A percentile compares a stretch with the other conserved stretches of the same genome.
These are phyloP conservation scores for Entophlyctis helioformis DNA, from an alignment of 192 early-diverging fungal species.

Conservation along the genomic window DNA sequence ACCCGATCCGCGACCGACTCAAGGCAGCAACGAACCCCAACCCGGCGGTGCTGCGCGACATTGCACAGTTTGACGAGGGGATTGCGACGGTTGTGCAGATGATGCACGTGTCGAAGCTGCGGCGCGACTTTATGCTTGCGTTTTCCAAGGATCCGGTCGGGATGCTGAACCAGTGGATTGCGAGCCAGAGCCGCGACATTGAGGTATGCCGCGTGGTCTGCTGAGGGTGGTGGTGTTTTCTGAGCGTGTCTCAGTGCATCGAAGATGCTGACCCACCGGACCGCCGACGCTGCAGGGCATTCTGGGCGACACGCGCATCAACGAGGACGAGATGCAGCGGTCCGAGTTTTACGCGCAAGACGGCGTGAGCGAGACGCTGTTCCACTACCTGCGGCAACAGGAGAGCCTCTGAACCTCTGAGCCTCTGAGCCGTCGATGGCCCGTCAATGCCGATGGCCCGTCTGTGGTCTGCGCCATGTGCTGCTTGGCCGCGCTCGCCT, in stretches of 20 bases:
- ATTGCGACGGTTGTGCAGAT: slow-evolving; percentile 11
- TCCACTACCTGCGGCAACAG: slow-evolving; percentile 61
- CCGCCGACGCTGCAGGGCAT: slow-evolving; percentile 42
- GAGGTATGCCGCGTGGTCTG: slow-evolving; percentile 38
- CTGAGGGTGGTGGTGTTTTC: too few relatives aligned
- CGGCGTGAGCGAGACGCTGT: slow-evolving; percentile 81
- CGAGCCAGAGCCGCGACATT: slow-evolving; percentile 83
- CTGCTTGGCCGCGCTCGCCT: too few relatives aligned
- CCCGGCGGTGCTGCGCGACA: slow-evolving; percentile 16
- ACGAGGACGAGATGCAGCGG: slow-evolving; percentile 59
- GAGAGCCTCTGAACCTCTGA: slow-evolving; percentile 3
- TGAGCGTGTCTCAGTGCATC: too few relatives aligned
- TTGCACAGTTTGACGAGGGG: slow-evolving; percentile 25
- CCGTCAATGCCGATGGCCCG: too few relatives aligned
- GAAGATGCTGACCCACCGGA: too few relatives aligned
- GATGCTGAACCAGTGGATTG: slow-evolving; percentile 88
- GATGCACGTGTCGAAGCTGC: slow-evolving; percentile 41
- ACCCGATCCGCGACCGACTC: slow-evolving; percentile 50
- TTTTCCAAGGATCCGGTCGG: slow-evolving; percentile 78
- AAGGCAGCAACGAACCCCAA: slow-evolving; percentile 12
- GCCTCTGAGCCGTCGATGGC: too few relatives aligned
- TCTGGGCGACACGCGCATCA: slow-evolving; percentile 61
- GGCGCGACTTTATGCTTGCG: slow-evolving; percentile 84
- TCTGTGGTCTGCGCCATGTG: too few relatives aligned
- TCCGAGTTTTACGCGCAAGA: slow-evolving; percentile 62